Evolutionary conservation across 495 filamentous ascomycete genomes (phyloP), one percentile per base, ranked within the genome.

Genomic region (Lasiosphaeriaceae sp.): DNA sequence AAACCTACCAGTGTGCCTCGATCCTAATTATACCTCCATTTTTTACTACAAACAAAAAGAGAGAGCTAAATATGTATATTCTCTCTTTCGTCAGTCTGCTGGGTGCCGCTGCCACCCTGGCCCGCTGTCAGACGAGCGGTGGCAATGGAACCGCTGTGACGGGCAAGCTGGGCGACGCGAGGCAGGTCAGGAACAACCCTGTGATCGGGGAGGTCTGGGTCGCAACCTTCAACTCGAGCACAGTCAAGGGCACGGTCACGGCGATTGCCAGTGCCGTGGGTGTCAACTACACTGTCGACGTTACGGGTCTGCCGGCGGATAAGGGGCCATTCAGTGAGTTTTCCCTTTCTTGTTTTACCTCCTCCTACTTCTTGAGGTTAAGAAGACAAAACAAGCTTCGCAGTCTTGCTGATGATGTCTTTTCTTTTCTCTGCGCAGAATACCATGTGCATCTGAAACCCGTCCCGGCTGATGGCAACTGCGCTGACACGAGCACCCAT

Each of bases 381-480:
- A 19, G 41, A n/a, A 43, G 14, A 12, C 1, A 12, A 9, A 7
- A 37, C 34, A 37, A 37, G 9, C 29, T 60, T 20, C n/a, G 19
- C 47, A 39, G 11, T 12, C 39, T 43, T 39, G 22, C 31, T 45
- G 44, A 69, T 63, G 37, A 67, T 50, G 41, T 7, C 17, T 31
- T 19, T n/a, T n/a, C n/a, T n/a, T n/a, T n/a, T 24, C 19, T 57
- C 11, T 45, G 11, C 26, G 37, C 48, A 91, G 89, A 78, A 23
- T 96, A 92, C 74, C 90, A 94, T 60, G 80, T 96, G 67, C 90
- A 95, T 73, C 77, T 83, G 58, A 66, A 75, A 41, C 84, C 85
- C 17, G 85, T 95, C 37, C 84, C 86, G 3, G 71, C 75, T 34
- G 74, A 83, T 62, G 90, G 91, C 52, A 90, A 87, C 77, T 96